Conservation (phyloP, 768 basidiomycete species). For the Rhizopogon roseolus region DNA sequence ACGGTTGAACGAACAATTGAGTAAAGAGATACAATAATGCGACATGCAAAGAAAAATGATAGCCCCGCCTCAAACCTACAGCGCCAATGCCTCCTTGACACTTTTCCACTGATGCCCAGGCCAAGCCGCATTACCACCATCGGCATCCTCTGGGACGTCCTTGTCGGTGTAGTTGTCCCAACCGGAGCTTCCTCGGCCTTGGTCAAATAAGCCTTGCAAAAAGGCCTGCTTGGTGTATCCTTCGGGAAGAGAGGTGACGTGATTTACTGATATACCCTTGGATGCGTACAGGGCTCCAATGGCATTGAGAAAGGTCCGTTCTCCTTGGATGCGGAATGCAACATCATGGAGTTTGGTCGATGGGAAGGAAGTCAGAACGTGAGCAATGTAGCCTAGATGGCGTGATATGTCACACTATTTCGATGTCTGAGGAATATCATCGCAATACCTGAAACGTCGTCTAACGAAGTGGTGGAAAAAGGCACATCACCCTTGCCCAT, state of each 20-base stretch:
- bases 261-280: conserved; percentile 10
- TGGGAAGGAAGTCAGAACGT: conserved; percentile 28
- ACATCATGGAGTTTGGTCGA: conserved; percentile 19
- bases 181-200: conserved; percentile 28
- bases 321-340: conserved; percentile 33
- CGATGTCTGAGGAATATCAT: conserved; percentile 8
- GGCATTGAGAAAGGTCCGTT: conserved; percentile 20
- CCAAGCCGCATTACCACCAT: conserved; percentile 28
- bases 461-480: conserved; percentile 27
- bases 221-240: conserved; percentile 25
- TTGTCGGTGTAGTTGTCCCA: conserved; percentile 26
- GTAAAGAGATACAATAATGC: background rate
- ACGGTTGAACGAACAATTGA: conserved; percentile 1
- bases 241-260: conserved; percentile 23
- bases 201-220: conserved; percentile 22
- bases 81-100: conserved; percentile 20
- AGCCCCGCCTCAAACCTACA: conserved; percentile 10
- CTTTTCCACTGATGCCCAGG: conserved; percentile 29
- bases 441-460: conserved; percentile 28
- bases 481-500: conserved; percentile 27
- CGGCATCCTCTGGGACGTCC: conserved; percentile 25
- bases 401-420: background rate
- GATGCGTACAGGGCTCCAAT: conserved; percentile 25
- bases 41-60: background rate
- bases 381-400: conserved; percentile 28